Evolutionary conservation across 441 rosid genomes (phyloP), one percentile per base, ranked within the genome.

Genomic region (Cnidoscolus chayamansa): DNA sequence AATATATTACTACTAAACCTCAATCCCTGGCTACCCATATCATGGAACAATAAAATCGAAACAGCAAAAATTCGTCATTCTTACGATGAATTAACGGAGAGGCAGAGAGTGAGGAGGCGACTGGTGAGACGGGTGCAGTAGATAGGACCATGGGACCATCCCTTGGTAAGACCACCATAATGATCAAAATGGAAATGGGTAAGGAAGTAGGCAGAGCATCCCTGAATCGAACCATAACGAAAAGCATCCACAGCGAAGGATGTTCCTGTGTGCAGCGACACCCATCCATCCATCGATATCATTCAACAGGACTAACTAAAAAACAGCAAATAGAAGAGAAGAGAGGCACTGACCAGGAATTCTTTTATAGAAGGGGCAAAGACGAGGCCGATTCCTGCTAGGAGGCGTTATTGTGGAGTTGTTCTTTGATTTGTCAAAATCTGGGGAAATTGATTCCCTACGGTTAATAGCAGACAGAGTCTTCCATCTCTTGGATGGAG

Each of bases 101-200:
- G 91, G 80, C 86, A 83, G 68, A 87, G 79, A 56, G 56, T 83
- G 40, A 92, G 87, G 68, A 90, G 95, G 64, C 86, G 85, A 74
- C 90, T 85, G 31, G 96, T 92, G 76, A 92, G 79, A 59, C 86
- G 85, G 31, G 86, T 81, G 57, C 96, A 88, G 65, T 88, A 88
- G 48, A 92, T 85, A 4, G 89, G 94, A 67, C 92, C 92, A 37
- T 90, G 88, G 55, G 90, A 85, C 97, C 96, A 90, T 70, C 75
- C 64, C 64, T 87, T 92, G 60, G 84, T 73, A 68, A 92, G 91
- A 54, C 97, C 97, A 70, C 84, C 90, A 64, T 88, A 92, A 66
- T 90, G 96, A 85, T 92, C 96, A 74, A 72, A 78, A 68, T 90
- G 97, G 76, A 87, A 92, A 64, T 92, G 95, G 19, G 93, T 86